Percentiles rank a stretch among this genome's conserved stretches.
Evolutionary conservation across 2,329 filamentous ascomycete species (phyloP).

Genomic region (Chaetomium olivaceum): DNA sequence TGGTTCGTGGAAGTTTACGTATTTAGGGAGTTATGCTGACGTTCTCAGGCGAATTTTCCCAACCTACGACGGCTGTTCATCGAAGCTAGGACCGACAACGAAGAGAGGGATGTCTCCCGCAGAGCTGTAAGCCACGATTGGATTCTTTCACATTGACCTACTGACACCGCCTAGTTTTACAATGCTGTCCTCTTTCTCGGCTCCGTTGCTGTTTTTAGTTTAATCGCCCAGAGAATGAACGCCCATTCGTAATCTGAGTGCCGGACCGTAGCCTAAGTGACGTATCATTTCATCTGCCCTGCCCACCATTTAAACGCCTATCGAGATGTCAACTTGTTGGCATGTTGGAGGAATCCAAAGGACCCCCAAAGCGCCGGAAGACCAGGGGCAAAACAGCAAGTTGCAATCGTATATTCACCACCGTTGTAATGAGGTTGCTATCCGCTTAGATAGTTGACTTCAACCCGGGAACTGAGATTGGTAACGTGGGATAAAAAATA

Average conservation of each 20-base stretch:
- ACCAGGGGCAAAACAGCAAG: background rate
- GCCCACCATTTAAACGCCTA: too few species aligned
- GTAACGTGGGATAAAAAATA: background rate
- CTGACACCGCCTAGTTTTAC: constrained; percentile 70
- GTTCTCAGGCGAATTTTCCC: constrained; percentile 70
- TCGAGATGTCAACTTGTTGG: too few species aligned
- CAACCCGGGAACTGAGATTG: too few species aligned
- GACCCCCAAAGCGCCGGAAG: background rate
- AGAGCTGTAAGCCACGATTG: constrained; percentile 69
- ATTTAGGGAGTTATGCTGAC: background rate
- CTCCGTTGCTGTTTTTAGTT: constrained; percentile 89
- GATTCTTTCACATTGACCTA: constrained; percentile 11
- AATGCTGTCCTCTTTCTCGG: constrained; percentile 96
- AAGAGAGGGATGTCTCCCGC: constrained; percentile 91
- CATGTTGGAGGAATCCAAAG: background rate
- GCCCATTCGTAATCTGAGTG: constrained; percentile 34
- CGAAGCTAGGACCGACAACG: constrained; percentile 86
- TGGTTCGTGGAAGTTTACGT: background rate
- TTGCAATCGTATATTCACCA: background rate
- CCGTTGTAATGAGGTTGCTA: too few species aligned
- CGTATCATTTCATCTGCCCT: background rate
- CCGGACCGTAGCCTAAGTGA: background rate
- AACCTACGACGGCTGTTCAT: constrained; percentile 97
- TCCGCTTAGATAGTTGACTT: too few species aligned
- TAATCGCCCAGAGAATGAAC: constrained; percentile 86